Conservation (phyloP, 352 stramenopile genomes). For the Phytophthora melonis region DNA sequence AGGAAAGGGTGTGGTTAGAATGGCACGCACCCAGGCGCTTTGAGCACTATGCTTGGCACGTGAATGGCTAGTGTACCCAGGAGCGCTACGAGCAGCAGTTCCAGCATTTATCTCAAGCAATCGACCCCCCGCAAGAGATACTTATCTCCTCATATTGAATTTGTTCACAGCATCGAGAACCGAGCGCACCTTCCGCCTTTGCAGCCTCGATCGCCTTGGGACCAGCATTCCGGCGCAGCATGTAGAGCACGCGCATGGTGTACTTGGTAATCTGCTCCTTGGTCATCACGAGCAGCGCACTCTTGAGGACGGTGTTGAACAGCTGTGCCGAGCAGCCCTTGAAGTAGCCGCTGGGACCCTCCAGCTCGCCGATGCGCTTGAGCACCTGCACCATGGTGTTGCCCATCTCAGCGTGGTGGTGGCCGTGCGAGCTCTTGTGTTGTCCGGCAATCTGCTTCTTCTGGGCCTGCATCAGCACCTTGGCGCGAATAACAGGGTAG, state of each 20-base stretch:
- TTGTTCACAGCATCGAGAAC: neutral
- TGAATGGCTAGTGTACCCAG: too few species aligned
- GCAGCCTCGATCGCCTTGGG: slow-evolving; percentile 40
- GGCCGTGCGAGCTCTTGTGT: slow-evolving; percentile 35
- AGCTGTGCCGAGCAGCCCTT: slow-evolving; percentile 84
- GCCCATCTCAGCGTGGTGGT: slow-evolving; percentile 57
- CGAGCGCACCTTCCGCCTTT: slow-evolving; percentile 32
- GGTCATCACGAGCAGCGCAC: slow-evolving; percentile 83
- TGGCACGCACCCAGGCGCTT: too few species aligned
- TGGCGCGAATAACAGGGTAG: slow-evolving; percentile 91
- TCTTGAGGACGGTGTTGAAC: slow-evolving; percentile 88
- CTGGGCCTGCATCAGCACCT: slow-evolving; percentile 89
- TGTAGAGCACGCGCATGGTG: slow-evolving; percentile 78
- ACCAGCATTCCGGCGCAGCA: slow-evolving; percentile 54
- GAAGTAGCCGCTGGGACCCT: slow-evolving; percentile 70
- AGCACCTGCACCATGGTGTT: slow-evolving; percentile 79
- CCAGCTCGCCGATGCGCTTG: slow-evolving; percentile 65
- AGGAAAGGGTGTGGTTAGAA: too few species aligned
- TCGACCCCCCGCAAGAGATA: neutral
- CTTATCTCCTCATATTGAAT: neutral
- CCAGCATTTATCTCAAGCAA: too few species aligned
- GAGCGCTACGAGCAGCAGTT: too few species aligned
- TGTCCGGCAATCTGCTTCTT: slow-evolving; percentile 57
- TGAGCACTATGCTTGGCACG: too few species aligned
- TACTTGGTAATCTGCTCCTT: slow-evolving; percentile 87